These are phyloP conservation scores for Fragosphaeria purpurea DNA, from an alignment of 2,329 filamentous ascomycete species.

Conservation along the genomic window DNA sequence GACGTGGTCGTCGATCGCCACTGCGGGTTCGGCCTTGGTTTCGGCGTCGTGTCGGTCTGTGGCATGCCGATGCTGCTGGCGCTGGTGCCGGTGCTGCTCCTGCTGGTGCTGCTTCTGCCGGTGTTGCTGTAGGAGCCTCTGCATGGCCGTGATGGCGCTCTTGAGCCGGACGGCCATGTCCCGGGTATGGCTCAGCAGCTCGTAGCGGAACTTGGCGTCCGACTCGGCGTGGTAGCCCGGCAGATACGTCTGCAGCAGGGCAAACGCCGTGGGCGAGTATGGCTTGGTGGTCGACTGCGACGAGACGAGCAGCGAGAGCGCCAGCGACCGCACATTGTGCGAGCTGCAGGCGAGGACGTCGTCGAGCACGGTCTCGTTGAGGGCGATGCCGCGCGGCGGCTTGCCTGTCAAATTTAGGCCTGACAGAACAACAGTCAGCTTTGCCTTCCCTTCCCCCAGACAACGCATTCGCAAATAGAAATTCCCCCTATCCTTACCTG, in stretches of 20 bases:
- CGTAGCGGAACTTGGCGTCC: slow-evolving; percentile 77
- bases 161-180: slow-evolving; percentile 68
- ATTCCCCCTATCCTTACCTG: slow-evolving; percentile 29
- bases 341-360: slow-evolving; percentile 45
- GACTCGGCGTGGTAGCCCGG: slow-evolving; percentile 69
- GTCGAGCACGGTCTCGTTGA: slow-evolving; percentile 37
- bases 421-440: slow-evolving; percentile 3
- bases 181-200: slow-evolving; percentile 64
- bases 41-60: background rate
- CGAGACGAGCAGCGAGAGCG: slow-evolving; percentile 68
- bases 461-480: background rate
- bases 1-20: background rate
- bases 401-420: slow-evolving; percentile 10
- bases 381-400: slow-evolving; percentile 15
- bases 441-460: background rate
- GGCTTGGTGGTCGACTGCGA: slow-evolving; percentile 67
- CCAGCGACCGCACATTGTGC: slow-evolving; percentile 63
- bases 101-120: slow-evolving; percentile 17
- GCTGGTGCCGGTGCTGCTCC: slow-evolving; percentile 4
- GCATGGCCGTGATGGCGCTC: slow-evolving; percentile 50
- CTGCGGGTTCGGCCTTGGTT: background rate
- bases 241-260: slow-evolving; percentile 54
- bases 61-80: no score
- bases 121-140: slow-evolving; percentile 26
- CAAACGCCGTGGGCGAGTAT: slow-evolving; percentile 52